Evolutionary conservation across 192 early-diverging fungal genomes (phyloP).

Genomic region (Podila horticola): DNA sequence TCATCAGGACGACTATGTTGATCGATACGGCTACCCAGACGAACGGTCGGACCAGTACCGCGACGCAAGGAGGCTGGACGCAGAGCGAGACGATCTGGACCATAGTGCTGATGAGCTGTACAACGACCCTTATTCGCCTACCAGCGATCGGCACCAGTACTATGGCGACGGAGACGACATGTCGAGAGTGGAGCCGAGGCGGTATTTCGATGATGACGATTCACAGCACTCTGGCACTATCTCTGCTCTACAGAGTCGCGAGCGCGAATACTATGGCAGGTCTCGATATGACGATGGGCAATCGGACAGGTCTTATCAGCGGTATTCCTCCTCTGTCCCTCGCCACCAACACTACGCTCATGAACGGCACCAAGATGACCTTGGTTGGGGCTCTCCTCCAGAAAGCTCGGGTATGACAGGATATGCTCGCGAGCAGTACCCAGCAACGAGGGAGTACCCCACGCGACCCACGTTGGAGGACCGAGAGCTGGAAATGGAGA

Average conservation of each 20-base stretch:
- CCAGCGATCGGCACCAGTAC: slow-evolving; percentile 19
- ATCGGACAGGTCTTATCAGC: slow-evolving; percentile 32
- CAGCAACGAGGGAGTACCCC: slow-evolving; percentile 25
- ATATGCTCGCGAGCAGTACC: slow-evolving; percentile 45
- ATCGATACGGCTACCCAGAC: background rate
- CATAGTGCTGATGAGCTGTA: slow-evolving; percentile 12
- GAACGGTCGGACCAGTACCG: background rate
- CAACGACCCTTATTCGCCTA: slow-evolving; percentile 35
- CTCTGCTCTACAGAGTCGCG: slow-evolving; percentile 3
- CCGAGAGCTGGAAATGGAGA: slow-evolving; percentile 30
- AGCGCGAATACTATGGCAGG: slow-evolving; percentile 25
- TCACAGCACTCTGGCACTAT: slow-evolving; percentile 44
- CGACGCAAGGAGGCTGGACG: slow-evolving; percentile 2
- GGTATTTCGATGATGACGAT: slow-evolving; percentile 39
- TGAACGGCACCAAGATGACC: slow-evolving; percentile 25
- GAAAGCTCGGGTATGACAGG: slow-evolving; percentile 11
- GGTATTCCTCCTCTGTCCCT: slow-evolving; percentile 36
- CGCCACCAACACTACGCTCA: background rate
- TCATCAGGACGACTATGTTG: slow-evolving; percentile 1
- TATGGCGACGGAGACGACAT: slow-evolving; percentile 35
- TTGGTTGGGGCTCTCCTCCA: background rate
- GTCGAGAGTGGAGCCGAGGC: background rate
- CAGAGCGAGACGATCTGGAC: slow-evolving; percentile 8
- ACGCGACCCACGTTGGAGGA: slow-evolving; percentile 36
- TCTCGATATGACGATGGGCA: slow-evolving; percentile 31